These are phyloP conservation scores for Chimonanthus praecox DNA, from an alignment of 164 flowering plant species.

Conservation along the genomic window DNA sequence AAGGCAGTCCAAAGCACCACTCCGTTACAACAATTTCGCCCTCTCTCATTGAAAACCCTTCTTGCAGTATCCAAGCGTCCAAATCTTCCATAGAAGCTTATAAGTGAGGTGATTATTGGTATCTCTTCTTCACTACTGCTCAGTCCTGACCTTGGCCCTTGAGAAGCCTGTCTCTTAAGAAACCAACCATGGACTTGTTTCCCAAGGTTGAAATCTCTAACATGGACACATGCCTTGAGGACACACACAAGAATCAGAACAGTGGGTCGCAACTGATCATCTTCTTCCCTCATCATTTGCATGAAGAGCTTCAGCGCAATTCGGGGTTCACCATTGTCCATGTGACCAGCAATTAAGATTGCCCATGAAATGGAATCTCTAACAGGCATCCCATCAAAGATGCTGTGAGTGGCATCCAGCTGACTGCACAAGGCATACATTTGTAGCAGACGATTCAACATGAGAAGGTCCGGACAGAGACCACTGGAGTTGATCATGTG, in stretches of 20 bases:
- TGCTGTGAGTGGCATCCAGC: slow-evolving; percentile 31
- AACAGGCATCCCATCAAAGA: slow-evolving; percentile 49
- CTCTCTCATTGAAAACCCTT: slow-evolving; percentile 33
- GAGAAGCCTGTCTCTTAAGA: slow-evolving; percentile 18
- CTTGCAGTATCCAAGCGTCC: slow-evolving; percentile 25
- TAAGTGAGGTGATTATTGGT: slow-evolving; percentile 34
- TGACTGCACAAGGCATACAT: slow-evolving; percentile 40
- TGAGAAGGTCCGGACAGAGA: slow-evolving; percentile 12
- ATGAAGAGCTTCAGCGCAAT: slow-evolving; percentile 35
- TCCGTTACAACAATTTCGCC: slow-evolving; percentile 19
- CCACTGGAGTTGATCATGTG: slow-evolving; percentile 30
- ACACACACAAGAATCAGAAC: slow-evolving; percentile 29
- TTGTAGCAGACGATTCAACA: slow-evolving; percentile 43
- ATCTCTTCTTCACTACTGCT: slow-evolving; percentile 2
- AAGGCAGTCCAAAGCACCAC: slow-evolving; percentile 47
- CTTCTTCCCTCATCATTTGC: slow-evolving; percentile 30
- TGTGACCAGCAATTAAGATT: slow-evolving; percentile 38
- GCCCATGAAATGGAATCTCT: slow-evolving; percentile 48
- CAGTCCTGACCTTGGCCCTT: slow-evolving; percentile 13
- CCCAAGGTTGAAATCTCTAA: slow-evolving; percentile 32
- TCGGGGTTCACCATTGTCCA: slow-evolving; percentile 22
- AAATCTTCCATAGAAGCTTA: slow-evolving; percentile 45
- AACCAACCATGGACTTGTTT: slow-evolving; percentile 52
- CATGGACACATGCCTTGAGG: slow-evolving; percentile 45
- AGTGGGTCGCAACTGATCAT: not conserved